Conservation (phyloP, 257 asterid genomes). For the Fraxinus cuspidata region DNA sequence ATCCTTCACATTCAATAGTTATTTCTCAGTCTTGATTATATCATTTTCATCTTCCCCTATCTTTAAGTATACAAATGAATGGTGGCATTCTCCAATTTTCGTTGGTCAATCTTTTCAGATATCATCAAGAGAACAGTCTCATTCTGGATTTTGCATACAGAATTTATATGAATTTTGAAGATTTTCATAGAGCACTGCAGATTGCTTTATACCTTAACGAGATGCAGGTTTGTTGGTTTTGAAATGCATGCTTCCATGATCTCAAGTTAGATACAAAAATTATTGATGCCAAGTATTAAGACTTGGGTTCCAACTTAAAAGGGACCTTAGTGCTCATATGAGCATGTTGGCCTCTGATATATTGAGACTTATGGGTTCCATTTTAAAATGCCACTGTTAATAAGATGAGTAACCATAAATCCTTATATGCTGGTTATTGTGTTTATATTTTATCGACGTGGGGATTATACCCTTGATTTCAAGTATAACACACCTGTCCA, state of each 20-base stretch:
- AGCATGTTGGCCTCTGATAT: no score
- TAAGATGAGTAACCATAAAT: no score
- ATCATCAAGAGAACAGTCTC: conserved; percentile 89
- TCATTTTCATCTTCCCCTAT: background rate
- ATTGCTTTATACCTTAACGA: conserved; percentile 80
- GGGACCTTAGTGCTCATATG: no score
- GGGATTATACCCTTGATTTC: background rate
- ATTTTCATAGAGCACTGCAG: conserved; percentile 81
- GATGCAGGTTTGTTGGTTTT: conserved; percentile 52
- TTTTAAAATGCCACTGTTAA: no score
- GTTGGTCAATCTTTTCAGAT: conserved; percentile 42
- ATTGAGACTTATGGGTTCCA: no score
- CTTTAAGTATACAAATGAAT: background rate
- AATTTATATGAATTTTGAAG: conserved; percentile 78
- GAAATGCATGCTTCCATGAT: conserved; percentile 17
- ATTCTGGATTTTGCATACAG: conserved; percentile 63
- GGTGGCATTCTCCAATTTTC: conserved; percentile 11
- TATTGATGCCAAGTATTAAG: background rate
- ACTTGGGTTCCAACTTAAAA: no score
- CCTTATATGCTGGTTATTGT: no score
- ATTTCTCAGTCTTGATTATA: no score
- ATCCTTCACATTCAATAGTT: no score
- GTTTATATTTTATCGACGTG: no score
- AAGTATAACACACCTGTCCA: background rate
- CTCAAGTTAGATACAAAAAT: conserved; percentile 5